These are phyloP conservation scores for Cordyceps cicadae DNA, from an alignment of 2,329 filamentous ascomycete species.

Conservation along the genomic window DNA sequence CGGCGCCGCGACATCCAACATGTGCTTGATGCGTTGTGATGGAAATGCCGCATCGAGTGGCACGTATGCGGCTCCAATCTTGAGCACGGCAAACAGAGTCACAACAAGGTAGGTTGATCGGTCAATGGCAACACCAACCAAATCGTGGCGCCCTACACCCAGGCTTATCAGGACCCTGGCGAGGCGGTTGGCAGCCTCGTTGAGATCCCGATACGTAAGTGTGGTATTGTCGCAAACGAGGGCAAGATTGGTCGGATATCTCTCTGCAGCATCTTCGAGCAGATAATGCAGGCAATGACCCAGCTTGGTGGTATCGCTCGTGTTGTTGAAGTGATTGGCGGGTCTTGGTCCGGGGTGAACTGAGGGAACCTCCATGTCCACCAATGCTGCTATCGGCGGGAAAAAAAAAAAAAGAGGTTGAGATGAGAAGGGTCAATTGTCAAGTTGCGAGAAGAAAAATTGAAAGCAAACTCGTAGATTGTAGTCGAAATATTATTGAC, in stretches of 20 bases:
- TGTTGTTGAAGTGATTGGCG: too few relatives aligned
- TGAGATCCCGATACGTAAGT: not conserved
- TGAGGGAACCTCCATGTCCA: too few relatives aligned
- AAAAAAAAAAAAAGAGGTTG: too few relatives aligned
- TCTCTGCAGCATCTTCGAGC: too few relatives aligned
- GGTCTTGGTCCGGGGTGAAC: too few relatives aligned
- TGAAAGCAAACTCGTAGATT: too few relatives aligned
- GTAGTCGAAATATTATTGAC: too few relatives aligned
- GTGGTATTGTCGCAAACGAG: not conserved
- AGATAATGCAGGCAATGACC: too few relatives aligned
- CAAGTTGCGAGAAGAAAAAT: too few relatives aligned
- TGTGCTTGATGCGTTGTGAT: not conserved
- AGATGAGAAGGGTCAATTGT: too few relatives aligned
- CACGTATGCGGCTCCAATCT: not conserved
- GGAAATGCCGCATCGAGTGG: not conserved
- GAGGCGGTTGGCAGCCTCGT: not conserved
- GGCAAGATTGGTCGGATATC: not conserved
- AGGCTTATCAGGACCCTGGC: not conserved
- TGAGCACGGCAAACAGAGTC: not conserved
- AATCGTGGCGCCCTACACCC: not conserved
- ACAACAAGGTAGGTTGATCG: not conserved
- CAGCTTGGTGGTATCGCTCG: too few relatives aligned
- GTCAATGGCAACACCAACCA: not conserved
- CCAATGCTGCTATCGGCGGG: too few relatives aligned
- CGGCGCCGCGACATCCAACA: not conserved